phyloP scores from a whole-genome alignment of 164 flowering plant genomes.

The Akebia trifoliata region DNA sequence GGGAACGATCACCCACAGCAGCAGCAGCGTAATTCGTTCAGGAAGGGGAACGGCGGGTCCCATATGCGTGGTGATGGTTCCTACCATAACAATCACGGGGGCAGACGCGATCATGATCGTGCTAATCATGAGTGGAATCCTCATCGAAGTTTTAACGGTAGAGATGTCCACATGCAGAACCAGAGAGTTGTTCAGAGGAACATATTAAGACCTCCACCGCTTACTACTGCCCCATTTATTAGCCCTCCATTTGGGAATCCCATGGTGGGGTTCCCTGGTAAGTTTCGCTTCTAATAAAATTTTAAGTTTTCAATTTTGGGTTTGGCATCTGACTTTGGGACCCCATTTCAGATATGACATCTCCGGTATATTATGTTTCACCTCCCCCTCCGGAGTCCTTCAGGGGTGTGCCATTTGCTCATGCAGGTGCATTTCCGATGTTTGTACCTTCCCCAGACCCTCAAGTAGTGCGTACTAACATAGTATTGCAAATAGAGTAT shows the following conservation, averaged over 20 bases:
- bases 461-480: slow-evolving; percentile 34
- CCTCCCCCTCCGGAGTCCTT: slow-evolving; percentile 34
- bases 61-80: slow-evolving; percentile 50
- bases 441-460: slow-evolving; percentile 35
- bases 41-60: slow-evolving; percentile 48
- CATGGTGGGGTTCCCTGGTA: slow-evolving; percentile 43
- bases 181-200: slow-evolving; percentile 37
- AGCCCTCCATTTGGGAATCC: slow-evolving; percentile 29
- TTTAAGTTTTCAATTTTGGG: neutral
- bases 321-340: neutral
- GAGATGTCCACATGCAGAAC: slow-evolving; percentile 45
- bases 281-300: slow-evolving; percentile 1
- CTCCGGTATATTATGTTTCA: slow-evolving; percentile 33
- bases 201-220: slow-evolving; percentile 24
- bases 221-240: slow-evolving; percentile 29
- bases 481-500: slow-evolving; percentile 66
- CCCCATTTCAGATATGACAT: slow-evolving; percentile 28
- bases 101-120: slow-evolving; percentile 70
- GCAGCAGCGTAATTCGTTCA: slow-evolving; percentile 39
- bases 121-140: slow-evolving; percentile 46
- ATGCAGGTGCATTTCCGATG: slow-evolving; percentile 25
- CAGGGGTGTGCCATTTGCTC: slow-evolving; percentile 33
- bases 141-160: slow-evolving; percentile 31
- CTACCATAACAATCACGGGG: slow-evolving; percentile 43
- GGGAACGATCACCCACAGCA: slow-evolving; percentile 48